Base-by-base conservation (phyloP, 1,284 basidiomycete species). In the Albatrellus sp. region DNA sequence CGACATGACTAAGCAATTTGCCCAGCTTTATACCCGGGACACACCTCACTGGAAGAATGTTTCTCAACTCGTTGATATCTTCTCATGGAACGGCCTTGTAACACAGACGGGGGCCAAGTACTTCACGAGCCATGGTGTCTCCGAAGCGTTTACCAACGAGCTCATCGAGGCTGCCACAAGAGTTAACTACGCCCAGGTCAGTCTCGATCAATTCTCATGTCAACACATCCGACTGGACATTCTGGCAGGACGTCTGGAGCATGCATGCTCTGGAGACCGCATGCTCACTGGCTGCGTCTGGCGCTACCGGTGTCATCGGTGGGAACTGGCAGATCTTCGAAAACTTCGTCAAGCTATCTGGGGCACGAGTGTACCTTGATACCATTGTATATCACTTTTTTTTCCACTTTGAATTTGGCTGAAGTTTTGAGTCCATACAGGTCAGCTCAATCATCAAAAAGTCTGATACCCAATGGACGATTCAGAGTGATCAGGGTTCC, bases 271-370 rank as follows among this genome's bases (percentile, higher is more conserved):
- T 98, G 16, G 90, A 79, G 43, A 87, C 84, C 1, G 61, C 77
- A 13, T 73, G 73, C 45, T 84, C 82, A 7, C 68, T 97, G 62
- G 89, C 89, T 1, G 72, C 90, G 0, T 65, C 59, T 0, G 80
- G 81, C 5, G 89, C 89, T 0, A 65, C 66, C 0, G 70, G 73
- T 12, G 73, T 97, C 40, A 63, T 70, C 48, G 82, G 85, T 2
- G 94, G 94, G 2, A 97, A 98, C 62, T 88, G 74, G 60, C 74
- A 75, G 52, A 72, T 98, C 37, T 98, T 98, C 57, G 79, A 90
- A 51, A 61, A 77, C 39, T 92, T 98, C 65, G 58, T 93, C 33
- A 67, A 74, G 8, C 66, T 68, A 10, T 86, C 86, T 6, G 69
- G 71, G 8, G 89, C 90, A 3, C 73, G 69, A 3, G 61, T 91